Evolutionary conservation across 192 early-diverging fungal species (phyloP), one percentile per base, ranked within the genome.

Genomic region (Mycoemilia scoparia): DNA sequence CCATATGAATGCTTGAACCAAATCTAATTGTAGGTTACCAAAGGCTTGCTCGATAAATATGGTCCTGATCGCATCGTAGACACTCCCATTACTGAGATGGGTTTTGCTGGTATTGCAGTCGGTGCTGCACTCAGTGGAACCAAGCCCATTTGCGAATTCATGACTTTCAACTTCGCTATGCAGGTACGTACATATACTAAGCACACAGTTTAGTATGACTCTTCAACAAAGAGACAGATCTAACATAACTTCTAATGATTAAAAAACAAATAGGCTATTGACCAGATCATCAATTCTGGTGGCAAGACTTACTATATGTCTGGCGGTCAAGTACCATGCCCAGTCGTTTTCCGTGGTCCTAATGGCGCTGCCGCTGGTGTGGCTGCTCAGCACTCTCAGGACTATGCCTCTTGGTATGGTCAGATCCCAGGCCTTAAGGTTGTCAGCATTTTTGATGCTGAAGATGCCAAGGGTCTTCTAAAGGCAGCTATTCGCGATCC

Each of bases 131-230:
- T 97, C 42, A 68, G 75, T 42, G 92, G 92, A 25, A 69, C 92
- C 34, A 84, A 80, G 67, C 92, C 92, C 19, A 77, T 97, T 40
- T 97, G 92, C 72, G 89, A 97, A 69, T 97, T 97, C 64, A 97
- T 97, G 92, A 97, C 92, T 41, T 95, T 87, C 60, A 97, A 97
- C 81, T 97, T 97, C 73, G 84, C 89, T 21, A 88, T 97, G 87
- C 92, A 97, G 74, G 83, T 85, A 60, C 49, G 43, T 15, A 11
- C 1, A 1, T 23, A 30, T 38, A 10, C 2, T 28, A 14, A 21
- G 21, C 17, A 18, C 7, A 26, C 16, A n/a, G 12, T 16, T 16
- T 27, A 8, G 20, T 24, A 24, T 11, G 18, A 33, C 5, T 59
- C 21, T 15, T n/a, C n/a, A n/a, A n/a, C n/a, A n/a, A n/a, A n/a